A percentile compares a stretch with the other conserved stretches of the same genome.
phyloP scores from a whole-genome alignment of 2,329 filamentous ascomycete species.

The Eutypella sp. region DNA sequence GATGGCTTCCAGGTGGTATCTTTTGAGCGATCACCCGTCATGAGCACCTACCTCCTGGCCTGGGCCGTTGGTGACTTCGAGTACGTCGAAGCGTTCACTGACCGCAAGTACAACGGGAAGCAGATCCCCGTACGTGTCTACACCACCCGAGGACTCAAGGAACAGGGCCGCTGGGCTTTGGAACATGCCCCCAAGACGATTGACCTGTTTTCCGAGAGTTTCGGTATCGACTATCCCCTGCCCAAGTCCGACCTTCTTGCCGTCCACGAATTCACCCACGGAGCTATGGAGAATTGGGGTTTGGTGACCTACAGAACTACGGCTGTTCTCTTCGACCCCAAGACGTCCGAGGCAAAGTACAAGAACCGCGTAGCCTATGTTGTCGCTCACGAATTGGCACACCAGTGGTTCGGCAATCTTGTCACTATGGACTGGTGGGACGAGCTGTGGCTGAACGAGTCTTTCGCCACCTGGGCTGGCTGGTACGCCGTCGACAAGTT shows the following conservation, averaged over 20 bases:
- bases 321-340: constrained; percentile 91
- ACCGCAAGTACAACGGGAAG: constrained; percentile 86
- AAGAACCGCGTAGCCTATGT: constrained; percentile 95
- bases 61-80: constrained; percentile 98
- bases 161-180: constrained; percentile 84
- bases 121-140: constrained; percentile 91
- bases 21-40: constrained; percentile 80
- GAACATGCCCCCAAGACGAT: constrained; percentile 90
- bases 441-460: constrained; percentile 90
- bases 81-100: constrained; percentile 87
- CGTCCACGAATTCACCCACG: constrained; percentile 84
- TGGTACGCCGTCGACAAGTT: constrained; percentile 90
- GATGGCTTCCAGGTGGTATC: constrained; percentile 68
- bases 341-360: constrained; percentile 82
- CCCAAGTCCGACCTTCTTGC: constrained; percentile 89
- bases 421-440: constrained; percentile 98
- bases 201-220: constrained; percentile 94
- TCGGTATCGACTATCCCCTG: constrained; percentile 86
- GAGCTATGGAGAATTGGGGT: constrained; percentile 96
- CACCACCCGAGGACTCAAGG: constrained; percentile 88
- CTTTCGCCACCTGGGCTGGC: constrained; percentile 96
- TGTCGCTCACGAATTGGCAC: constrained; percentile 94
- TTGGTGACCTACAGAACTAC: constrained; percentile 94
- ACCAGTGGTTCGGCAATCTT: constrained; percentile 94
- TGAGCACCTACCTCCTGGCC: constrained; percentile 87